Evolutionary conservation across 2,329 filamentous ascomycete genomes (phyloP).

Genomic region (Intubia oerlemansii): DNA sequence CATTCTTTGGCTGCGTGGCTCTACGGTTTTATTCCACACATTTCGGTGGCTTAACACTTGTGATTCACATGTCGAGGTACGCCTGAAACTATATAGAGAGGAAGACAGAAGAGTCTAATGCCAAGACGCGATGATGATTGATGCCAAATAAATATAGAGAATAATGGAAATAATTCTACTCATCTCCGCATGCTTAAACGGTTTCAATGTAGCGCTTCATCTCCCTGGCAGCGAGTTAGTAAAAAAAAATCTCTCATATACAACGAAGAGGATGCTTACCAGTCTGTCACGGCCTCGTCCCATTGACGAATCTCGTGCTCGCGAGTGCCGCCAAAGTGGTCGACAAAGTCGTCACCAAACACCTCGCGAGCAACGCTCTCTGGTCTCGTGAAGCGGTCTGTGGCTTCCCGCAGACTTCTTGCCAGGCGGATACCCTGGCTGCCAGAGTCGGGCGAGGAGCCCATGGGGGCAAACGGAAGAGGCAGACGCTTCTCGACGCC

Average conservation of each 20-base stretch:
- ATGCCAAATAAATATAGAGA: too few species aligned
- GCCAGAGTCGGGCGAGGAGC: conserved; percentile 20
- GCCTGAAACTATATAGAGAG: too few species aligned
- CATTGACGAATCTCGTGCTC: conserved; percentile 79
- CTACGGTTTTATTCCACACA: too few species aligned
- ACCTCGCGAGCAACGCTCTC: conserved; percentile 83
- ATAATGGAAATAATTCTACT: too few species aligned
- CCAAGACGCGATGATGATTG: too few species aligned
- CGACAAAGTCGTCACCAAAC: conserved; percentile 86
- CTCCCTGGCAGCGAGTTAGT: conserved; percentile 42
- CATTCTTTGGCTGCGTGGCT: too few species aligned
- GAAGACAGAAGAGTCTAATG: too few species aligned
- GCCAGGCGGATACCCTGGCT: conserved; percentile 64
- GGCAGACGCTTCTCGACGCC: conserved; percentile 83
- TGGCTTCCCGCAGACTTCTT: conserved; percentile 71
- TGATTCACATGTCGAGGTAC: too few species aligned
- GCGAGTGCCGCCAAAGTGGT: conserved; percentile 81
- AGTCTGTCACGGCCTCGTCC: conserved; percentile 95
- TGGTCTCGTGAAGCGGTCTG: conserved; percentile 49
- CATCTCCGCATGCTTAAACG: conserved; percentile 21
- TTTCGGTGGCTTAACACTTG: too few species aligned
- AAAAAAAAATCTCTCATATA: not conserved
- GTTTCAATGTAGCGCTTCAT: conserved; percentile 60
- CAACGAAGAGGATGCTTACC: conserved; percentile 33
- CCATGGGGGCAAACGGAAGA: conserved; percentile 60